phyloP scores from a whole-genome alignment of 345 rosid species.

The Populus nigra region DNA sequence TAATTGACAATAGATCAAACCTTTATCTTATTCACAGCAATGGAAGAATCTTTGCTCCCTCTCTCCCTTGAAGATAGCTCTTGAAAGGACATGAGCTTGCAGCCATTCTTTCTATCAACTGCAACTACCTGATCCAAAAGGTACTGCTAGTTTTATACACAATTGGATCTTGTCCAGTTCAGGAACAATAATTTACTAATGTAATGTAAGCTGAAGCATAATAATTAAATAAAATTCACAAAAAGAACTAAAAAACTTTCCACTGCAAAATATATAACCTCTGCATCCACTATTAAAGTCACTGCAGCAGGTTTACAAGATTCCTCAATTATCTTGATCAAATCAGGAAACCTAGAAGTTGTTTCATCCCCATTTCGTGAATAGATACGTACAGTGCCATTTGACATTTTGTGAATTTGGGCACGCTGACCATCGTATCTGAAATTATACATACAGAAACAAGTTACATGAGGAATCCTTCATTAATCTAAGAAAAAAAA shows the following conservation, averaged over 20 bases:
- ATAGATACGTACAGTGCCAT: conserved; percentile 64
- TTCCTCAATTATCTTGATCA: conserved; percentile 51
- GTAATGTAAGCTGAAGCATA: neutral
- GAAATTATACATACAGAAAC: conserved; percentile 21
- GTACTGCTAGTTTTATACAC: conserved; percentile 1
- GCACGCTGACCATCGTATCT: conserved; percentile 96
- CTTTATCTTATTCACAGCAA: conserved; percentile 61
- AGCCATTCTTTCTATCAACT: conserved; percentile 65
- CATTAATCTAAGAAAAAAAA: conserved; percentile 7
- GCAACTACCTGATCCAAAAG: conserved; percentile 69
- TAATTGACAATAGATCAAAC: conserved; percentile 30
- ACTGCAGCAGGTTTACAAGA: conserved; percentile 50
- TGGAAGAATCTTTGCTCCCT: conserved; percentile 65
- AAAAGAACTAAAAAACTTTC: conserved; percentile 10
- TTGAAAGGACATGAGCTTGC: conserved; percentile 88
- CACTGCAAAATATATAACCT: conserved; percentile 46
- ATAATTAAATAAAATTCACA: neutral
- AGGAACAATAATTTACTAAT: neutral
- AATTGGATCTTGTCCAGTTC: neutral
- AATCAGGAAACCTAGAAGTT: conserved; percentile 75
- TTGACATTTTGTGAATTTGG: conserved; percentile 66
- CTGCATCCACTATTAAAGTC: conserved; percentile 82
- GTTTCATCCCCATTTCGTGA: conserved; percentile 93
- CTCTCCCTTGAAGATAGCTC: conserved; percentile 85
- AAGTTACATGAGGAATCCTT: neutral